These are phyloP conservation scores for Trametes maxima DNA, from an alignment of 768 basidiomycete genomes.

Conservation along the genomic window DNA sequence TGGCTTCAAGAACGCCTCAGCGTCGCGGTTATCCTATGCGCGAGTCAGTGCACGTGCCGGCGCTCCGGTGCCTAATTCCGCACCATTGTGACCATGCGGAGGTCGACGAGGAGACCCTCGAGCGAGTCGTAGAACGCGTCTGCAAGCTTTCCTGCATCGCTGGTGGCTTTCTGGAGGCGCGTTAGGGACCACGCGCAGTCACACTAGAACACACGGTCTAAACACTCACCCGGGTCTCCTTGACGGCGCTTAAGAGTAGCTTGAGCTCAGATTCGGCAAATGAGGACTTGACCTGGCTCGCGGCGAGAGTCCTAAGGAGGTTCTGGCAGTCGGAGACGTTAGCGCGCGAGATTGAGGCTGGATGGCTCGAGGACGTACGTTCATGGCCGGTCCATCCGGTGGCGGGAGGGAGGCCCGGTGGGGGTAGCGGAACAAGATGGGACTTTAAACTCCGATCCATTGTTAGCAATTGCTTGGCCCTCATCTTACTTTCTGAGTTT, in stretches of 20 bases:
- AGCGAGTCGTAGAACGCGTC: slow-evolving; percentile 95
- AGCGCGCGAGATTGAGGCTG: slow-evolving; percentile 29
- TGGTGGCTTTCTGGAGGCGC: slow-evolving; percentile 42
- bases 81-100: slow-evolving; percentile 76
- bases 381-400: slow-evolving; percentile 40
- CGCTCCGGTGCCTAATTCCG: slow-evolving; percentile 36
- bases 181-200: slow-evolving; percentile 7
- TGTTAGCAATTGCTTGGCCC: not conserved
- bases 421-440: slow-evolving; percentile 32
- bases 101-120: slow-evolving; percentile 84
- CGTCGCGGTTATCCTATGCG: slow-evolving; percentile 79
- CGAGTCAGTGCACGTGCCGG: slow-evolving; percentile 32
- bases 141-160: slow-evolving; percentile 73
- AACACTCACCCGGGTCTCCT: slow-evolving; percentile 80
- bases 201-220: slow-evolving; percentile 16
- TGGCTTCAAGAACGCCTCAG: slow-evolving; percentile 91
- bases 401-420: slow-evolving; percentile 30
- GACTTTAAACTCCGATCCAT: slow-evolving; percentile 33
- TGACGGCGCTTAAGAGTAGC: slow-evolving; percentile 80
- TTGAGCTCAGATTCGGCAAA: slow-evolving; percentile 73
- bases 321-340: slow-evolving; percentile 53
- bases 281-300: slow-evolving; percentile 65
- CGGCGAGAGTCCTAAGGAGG: slow-evolving; percentile 84
- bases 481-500: not conserved
- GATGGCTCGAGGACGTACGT: slow-evolving; percentile 36